Base-by-base conservation (phyloP, 176 grass and related monocot species). In the Panicum miliaceum region DNA sequence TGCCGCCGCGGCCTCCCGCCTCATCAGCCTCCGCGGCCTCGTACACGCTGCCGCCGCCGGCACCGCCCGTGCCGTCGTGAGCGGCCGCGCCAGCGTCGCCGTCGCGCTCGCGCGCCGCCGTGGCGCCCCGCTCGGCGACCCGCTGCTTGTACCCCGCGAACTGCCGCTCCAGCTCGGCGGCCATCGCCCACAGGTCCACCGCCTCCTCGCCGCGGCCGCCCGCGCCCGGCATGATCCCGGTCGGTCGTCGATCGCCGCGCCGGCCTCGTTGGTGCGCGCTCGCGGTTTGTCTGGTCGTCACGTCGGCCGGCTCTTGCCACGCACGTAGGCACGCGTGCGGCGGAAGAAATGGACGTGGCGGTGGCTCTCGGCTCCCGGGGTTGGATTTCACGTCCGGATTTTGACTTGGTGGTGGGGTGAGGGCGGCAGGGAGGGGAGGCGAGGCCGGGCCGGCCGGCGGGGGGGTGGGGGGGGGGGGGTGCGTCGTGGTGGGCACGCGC, bases 91-190 rank as follows among this genome's bases (percentile, higher is more conserved):
- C 84, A 60, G 18, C 79, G 16, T 9, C 82, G 40, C 7, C 69
- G 3, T 10, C 75, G 7, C 0, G 59, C 0, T 29, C 38, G 14
- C 19, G 20, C 8, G 38, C 18, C 71, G 18, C 12, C 12, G 59
- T 6, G 37, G 3, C 37, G 22, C 15, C 60, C 45, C 74, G 71
- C 68, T 42, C 68, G 57, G 75, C 53, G 25, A 76, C 36, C 8
- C 90, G 84, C 86, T 90, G 84, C 65, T 94, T 94, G 90, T 92
- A 94, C 47, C 87, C 80, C 13, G 90, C 87, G 46, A 92, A 94
- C 64, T 92, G 92, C 16, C 85, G 90, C 81, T 92, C 92, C 57
- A 94, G 89, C 22, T 92, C 92, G 12, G 86, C 89, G 15, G 89
- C 92, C 86, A 84, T 92, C 43, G 81, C 90, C 90, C 90, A 86